phyloP scores from a whole-genome alignment of 768 basidiomycete genomes.

The Tricholoma hemisulphureum region DNA sequence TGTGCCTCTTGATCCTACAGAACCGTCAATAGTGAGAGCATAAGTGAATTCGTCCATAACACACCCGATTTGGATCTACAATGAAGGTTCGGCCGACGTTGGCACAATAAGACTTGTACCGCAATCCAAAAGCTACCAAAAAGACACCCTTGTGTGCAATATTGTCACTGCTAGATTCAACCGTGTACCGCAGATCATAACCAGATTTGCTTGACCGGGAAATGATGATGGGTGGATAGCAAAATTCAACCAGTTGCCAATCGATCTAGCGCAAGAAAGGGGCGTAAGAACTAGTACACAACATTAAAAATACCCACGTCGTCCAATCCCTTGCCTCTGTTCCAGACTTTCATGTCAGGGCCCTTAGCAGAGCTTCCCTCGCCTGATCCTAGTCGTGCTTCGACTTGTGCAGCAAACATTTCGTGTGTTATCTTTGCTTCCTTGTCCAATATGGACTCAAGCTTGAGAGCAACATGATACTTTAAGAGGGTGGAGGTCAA shows the following conservation, averaged over 20 bases:
- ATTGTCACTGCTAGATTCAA: conserved; percentile 78
- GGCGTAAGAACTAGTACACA: neutral
- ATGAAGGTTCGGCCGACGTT: conserved; percentile 94
- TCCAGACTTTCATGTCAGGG: conserved; percentile 93
- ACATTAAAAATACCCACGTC: conserved; percentile 54
- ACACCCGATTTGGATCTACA: conserved; percentile 86
- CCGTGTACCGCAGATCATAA: conserved; percentile 86
- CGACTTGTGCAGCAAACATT: conserved; percentile 79
- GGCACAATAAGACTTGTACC: conserved; percentile 91
- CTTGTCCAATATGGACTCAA: conserved; percentile 89
- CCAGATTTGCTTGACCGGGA: conserved; percentile 80
- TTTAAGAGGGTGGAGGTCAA: conserved; percentile 84
- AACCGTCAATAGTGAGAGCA: conserved; percentile 6
- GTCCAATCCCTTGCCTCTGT: conserved; percentile 66
- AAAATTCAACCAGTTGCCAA: conserved; percentile 88
- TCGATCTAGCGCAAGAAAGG: conserved; percentile 58
- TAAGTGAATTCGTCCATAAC: conserved; percentile 8
- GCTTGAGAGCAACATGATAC: conserved; percentile 81
- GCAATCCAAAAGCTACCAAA: conserved; percentile 81
- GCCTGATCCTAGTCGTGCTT: conserved; percentile 83
- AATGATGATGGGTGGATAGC: conserved; percentile 94
- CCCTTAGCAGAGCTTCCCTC: conserved; percentile 75
- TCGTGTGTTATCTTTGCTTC: conserved; percentile 91
- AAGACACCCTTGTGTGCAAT: conserved; percentile 89
- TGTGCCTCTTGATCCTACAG: conserved; percentile 86